Percentiles rank a stretch among this genome's conserved stretches.
These are phyloP conservation scores for Microstroma glucosiphilum DNA, from an alignment of 1,284 basidiomycete species.

Conservation along the genomic window DNA sequence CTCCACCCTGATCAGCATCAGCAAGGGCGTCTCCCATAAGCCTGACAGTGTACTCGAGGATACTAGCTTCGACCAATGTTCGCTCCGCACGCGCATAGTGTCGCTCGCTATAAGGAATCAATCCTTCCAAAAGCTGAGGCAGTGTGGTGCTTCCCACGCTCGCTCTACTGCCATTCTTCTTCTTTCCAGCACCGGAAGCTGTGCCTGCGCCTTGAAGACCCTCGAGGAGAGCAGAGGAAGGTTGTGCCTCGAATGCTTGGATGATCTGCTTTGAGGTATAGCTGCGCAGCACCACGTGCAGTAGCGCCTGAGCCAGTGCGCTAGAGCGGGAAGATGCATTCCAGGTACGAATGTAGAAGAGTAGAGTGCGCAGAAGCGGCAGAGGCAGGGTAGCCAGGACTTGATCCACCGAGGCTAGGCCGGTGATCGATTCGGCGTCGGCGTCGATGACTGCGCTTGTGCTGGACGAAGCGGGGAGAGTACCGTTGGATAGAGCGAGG, in stretches of 20 bases:
- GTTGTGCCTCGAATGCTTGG: constrained; percentile 60
- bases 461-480: neutral
- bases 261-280: constrained; percentile 68
- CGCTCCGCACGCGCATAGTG: constrained; percentile 79
- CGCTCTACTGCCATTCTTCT: constrained; percentile 15
- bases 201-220: constrained; percentile 32
- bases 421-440: neutral
- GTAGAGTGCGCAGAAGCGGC: constrained; percentile 63
- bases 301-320: constrained; percentile 74
- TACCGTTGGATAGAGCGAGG: neutral
- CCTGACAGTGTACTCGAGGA: constrained; percentile 81
- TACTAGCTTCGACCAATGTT: constrained; percentile 83
- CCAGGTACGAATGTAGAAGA: constrained; percentile 83
- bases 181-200: neutral
- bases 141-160: constrained; percentile 19
- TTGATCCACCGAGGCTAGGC: neutral
- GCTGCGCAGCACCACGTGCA: constrained; percentile 74
- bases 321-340: constrained; percentile 83
- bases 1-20: constrained; percentile 14
- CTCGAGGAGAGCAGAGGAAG: constrained; percentile 36
- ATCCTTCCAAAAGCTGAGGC: constrained; percentile 63
- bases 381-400: neutral
- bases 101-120: constrained; percentile 88
- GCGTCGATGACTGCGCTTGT: neutral
- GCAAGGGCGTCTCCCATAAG: constrained; percentile 68